These are phyloP conservation scores for Trypethelium eluteriae DNA, from an alignment of 495 filamentous ascomycete genomes.

Conservation along the genomic window DNA sequence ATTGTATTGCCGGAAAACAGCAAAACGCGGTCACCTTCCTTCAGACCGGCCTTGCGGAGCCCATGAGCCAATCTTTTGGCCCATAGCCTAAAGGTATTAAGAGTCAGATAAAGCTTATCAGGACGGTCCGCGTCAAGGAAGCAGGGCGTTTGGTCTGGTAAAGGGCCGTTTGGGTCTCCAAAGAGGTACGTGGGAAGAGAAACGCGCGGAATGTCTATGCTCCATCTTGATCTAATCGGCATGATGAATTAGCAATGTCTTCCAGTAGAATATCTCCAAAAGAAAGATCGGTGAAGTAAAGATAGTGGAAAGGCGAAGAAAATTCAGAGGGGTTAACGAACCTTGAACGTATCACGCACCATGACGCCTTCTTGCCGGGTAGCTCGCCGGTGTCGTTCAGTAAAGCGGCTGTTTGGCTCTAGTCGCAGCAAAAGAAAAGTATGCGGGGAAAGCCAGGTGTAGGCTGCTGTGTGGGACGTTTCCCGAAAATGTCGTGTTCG, in stretches of 20 bases:
- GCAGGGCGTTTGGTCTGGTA: constrained; percentile 24
- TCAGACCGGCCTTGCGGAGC: constrained; percentile 55
- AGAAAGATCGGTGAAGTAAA: not conserved
- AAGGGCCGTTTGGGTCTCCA: constrained; percentile 36
- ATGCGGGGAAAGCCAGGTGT: not conserved
- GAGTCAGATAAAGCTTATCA: constrained; percentile 49
- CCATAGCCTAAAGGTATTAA: constrained; percentile 57
- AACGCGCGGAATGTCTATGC: constrained; percentile 41
- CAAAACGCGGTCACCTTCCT: constrained; percentile 63
- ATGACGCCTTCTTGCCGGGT: too few relatives aligned
- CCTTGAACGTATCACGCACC: not conserved
- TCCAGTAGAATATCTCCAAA: not conserved
- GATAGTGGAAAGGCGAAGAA: not conserved
- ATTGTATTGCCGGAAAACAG: constrained; percentile 43
- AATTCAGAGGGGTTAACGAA: not conserved
- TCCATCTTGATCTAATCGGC: constrained; percentile 48
- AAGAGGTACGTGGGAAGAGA: constrained; percentile 47
- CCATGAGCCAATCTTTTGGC: constrained; percentile 66
- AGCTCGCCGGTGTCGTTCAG: not conserved
- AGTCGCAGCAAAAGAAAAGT: not conserved
- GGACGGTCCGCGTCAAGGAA: constrained; percentile 52
- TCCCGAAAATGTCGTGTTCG: not conserved
- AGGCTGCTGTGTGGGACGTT: not conserved
- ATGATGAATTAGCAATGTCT: constrained; percentile 32
- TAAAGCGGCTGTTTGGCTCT: not conserved